Percentiles rank a stretch among this genome's conserved stretches.
phyloP scores from a whole-genome alignment of 2,329 filamentous ascomycete genomes.

The Chaetomiaceae sp. region DNA sequence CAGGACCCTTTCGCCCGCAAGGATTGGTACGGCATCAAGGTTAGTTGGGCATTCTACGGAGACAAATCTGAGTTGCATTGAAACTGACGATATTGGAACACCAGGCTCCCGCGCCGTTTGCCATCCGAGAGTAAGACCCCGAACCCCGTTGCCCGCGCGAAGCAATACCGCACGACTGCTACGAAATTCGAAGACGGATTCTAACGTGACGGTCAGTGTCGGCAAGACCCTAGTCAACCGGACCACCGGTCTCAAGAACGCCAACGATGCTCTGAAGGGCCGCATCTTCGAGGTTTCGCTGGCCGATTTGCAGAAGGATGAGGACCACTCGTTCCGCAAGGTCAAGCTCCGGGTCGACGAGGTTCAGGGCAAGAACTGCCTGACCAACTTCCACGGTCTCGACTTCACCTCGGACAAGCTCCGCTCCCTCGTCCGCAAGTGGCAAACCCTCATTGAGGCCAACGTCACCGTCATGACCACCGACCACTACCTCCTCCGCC shows the following conservation, averaged over 20 bases:
- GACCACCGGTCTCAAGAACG: slow-evolving; percentile 99
- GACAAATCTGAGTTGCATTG: not conserved
- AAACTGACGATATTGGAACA: slow-evolving; percentile 23
- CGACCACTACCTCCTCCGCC: slow-evolving; percentile 97
- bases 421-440: slow-evolving; percentile 97
- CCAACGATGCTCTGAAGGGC: slow-evolving; percentile 98
- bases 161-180: slow-evolving; percentile 8
- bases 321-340: slow-evolving; percentile 99
- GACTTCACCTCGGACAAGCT: slow-evolving; percentile 99
- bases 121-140: slow-evolving; percentile 80
- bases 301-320: slow-evolving; percentile 98
- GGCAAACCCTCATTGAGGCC: slow-evolving; percentile 98
- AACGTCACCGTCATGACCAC: slow-evolving; percentile 99
- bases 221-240: slow-evolving; percentile 99
- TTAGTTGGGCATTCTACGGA: slow-evolving; percentile 37
- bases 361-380: slow-evolving; percentile 99
- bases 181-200: slow-evolving; percentile 14
- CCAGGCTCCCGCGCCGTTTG: slow-evolving; percentile 91
- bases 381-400: slow-evolving; percentile 99
- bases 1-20: slow-evolving; percentile 96
- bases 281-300: slow-evolving; percentile 98
- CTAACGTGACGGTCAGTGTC: slow-evolving; percentile 61
- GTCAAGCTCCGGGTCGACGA: slow-evolving; percentile 98
- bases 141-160: slow-evolving; percentile 13
- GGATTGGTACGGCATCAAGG: slow-evolving; percentile 99